A percentile compares a stretch with the other conserved stretches of the same genome.
Conservation (phyloP, 208 protist species). For the Tritrichomonas musculus region DNA sequence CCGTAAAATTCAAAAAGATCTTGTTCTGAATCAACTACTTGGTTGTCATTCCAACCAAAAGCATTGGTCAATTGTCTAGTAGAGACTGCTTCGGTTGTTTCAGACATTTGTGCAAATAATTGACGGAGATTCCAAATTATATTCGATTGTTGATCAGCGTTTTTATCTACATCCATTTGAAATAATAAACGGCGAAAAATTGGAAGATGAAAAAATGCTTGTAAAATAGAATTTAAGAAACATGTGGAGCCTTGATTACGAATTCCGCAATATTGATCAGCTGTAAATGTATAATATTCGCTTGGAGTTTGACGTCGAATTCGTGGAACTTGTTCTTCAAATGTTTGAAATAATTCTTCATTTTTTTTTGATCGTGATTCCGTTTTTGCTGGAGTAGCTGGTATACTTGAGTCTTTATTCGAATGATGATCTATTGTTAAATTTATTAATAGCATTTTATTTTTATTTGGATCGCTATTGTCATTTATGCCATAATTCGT, state of each 20-base stretch:
- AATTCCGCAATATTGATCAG: constrained; percentile 58
- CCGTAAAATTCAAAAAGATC: constrained; percentile 69
- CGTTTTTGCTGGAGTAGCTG: too few relatives aligned
- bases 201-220: constrained; percentile 64
- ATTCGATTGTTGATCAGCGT: not conserved
- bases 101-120: constrained; percentile 68
- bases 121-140: constrained; percentile 66
- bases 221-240: constrained; percentile 76
- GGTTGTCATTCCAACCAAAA: not conserved
- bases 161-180: not conserved
- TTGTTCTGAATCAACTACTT: constrained; percentile 71
- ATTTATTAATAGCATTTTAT: too few relatives aligned
- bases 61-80: constrained; percentile 51
- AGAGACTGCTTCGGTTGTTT: constrained; percentile 44
- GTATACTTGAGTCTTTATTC: too few relatives aligned
- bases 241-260: constrained; percentile 76
- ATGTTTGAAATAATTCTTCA: too few relatives aligned
- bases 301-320: too few relatives aligned
- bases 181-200: constrained; percentile 45
- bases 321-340: too few relatives aligned
- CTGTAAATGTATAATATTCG: too few relatives aligned
- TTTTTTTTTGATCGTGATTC: too few relatives aligned
- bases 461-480: too few relatives aligned
- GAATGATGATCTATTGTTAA: too few relatives aligned
- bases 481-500: too few relatives aligned